Base-by-base conservation (phyloP, 2,329 filamentous ascomycete genomes). In the Curvularia lunata region DNA sequence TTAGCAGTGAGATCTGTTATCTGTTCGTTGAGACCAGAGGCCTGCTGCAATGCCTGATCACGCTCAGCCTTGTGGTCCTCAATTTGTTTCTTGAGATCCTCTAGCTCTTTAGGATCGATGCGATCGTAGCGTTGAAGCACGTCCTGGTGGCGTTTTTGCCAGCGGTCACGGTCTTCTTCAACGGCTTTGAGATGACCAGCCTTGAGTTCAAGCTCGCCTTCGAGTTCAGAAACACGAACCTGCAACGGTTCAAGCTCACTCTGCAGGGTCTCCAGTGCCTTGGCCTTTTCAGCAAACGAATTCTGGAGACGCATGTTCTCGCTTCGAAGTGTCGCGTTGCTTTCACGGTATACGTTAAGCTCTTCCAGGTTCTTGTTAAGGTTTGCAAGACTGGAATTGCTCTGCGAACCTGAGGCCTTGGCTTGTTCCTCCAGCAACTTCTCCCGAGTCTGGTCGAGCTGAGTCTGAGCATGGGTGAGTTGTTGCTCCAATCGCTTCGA, bases 81-180 rank as follows among this genome's bases (percentile, higher is more conserved):
- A 52, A 97, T 85, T 58, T 88, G 88, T 71, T 90, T 87, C 80
- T 95, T 97, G 56, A 99, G 84, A 58, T 90, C 88, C 68, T 98
- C 94, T 73, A 97, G 85, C 72, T 98, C 94, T 3, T 91, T 91
- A 42, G 95, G 94, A 72, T 99, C 95, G 51, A 96, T 91, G 54
- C 94, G 91, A 66, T 97, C 93, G 72, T 98, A 97, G 75, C 97
- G 97, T 65, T 92, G 92, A 49, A 99, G 85, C 61, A 99, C 97
- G 67, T 96, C 91, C 73, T 98, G 92, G 1, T 92, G 96, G 23
- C 95, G 89, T 81, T 97, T 94, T 78, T 97, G 92, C 91, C 94
- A 97, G 56, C 91, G 87, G 73, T 98, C 94, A 16, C 95, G 89
- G 73, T 98, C 94, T 69, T 95, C 90, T 65, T 96, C 90, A 9